Evolutionary conservation across 768 basidiomycete species (phyloP).

Genomic region (Amanita brunnescens): DNA sequence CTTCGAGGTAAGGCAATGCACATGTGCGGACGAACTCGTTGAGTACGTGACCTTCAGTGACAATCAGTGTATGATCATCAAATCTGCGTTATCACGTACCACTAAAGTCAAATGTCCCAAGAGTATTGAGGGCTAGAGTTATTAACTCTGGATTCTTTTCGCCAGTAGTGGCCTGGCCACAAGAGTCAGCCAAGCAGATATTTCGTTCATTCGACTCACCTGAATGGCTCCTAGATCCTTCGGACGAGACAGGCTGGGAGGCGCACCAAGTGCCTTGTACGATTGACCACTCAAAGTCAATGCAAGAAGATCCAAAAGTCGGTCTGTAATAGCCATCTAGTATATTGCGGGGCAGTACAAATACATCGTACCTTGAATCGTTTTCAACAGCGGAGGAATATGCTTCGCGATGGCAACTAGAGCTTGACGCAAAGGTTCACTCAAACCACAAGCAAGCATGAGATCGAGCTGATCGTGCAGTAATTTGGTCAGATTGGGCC

Average conservation of each 20-base stretch:
- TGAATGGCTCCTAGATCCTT: constrained; percentile 46
- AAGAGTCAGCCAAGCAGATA: constrained; percentile 6
- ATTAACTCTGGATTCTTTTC: constrained; percentile 62
- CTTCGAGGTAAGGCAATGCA: constrained; percentile 88
- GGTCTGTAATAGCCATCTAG: constrained; percentile 42
- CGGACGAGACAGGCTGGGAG: constrained; percentile 45
- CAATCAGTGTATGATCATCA: not conserved
- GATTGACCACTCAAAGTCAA: constrained; percentile 72
- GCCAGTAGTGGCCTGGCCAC: constrained; percentile 30
- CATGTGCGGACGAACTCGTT: constrained; percentile 93
- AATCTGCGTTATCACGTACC: constrained; percentile 35
- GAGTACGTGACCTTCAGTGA: constrained; percentile 66
- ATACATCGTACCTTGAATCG: constrained; percentile 68
- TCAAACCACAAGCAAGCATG: constrained; percentile 92
- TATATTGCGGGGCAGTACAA: not conserved
- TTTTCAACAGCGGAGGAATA: constrained; percentile 85
- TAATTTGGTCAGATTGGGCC: constrained; percentile 90
- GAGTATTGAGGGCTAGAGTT: constrained; percentile 75
- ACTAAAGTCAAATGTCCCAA: constrained; percentile 91
- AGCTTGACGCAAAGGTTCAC: constrained; percentile 80
- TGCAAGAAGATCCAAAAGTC: constrained; percentile 81
- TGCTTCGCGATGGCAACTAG: constrained; percentile 75
- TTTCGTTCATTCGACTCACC: constrained; percentile 18
- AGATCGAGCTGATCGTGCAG: constrained; percentile 94
- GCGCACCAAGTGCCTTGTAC: constrained; percentile 86